Base-by-base conservation (phyloP, 1,284 basidiomycete species). In the Fomitopsis betulina region DNA sequence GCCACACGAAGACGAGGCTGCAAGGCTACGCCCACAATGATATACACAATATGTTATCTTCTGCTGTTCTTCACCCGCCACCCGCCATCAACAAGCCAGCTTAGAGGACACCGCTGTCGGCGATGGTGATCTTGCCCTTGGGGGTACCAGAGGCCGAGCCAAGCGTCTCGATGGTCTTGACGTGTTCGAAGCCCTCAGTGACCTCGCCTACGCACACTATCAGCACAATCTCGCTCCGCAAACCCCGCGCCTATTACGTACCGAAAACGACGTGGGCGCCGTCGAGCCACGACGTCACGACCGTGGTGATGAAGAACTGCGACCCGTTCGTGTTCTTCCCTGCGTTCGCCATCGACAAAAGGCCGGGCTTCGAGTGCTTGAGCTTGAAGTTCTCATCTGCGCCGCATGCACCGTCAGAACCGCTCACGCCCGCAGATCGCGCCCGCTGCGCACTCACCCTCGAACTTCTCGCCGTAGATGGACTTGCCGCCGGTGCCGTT, bases 401-500 rank as follows among this genome's bases (percentile, higher is more conserved):
- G 63, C 35, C 38, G 42, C n/a, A 50, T 30, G 32, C 13, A 19
- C 17, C 23, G 6, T 58, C 40, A 58, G 49, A 43, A 30, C 12
- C 23, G 42, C 33, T 0, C 30, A 5, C 13, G 8, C 30, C 8
- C 53, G 30, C 27, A 21, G 35, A 60, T 51, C 27, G 17, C n/a
- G 40, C 47, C 33, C 43, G 30, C 53, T 13, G 25, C 42, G 23
- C 15, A 45, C 76, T 60, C 54, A 87, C 88, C 89, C n/a, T 66
- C 73, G 63, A 91, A 94, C 70, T 90, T 93, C 65, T 85, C 82
- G 63, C 96, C 95, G 67, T 96, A 98, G 74, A 98, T 98, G 27
- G 89, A 93, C 75, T 89, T 89, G 56, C 93, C 93, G 60, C 96
- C 96, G 1, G 94, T 98, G 15, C 96, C 96, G 68, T 98, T 86